A percentile compares a stretch with the other conserved stretches of the same genome.
These are phyloP conservation scores for Corymbia citriodora DNA, from an alignment of 441 rosid genomes.

Conservation along the genomic window DNA sequence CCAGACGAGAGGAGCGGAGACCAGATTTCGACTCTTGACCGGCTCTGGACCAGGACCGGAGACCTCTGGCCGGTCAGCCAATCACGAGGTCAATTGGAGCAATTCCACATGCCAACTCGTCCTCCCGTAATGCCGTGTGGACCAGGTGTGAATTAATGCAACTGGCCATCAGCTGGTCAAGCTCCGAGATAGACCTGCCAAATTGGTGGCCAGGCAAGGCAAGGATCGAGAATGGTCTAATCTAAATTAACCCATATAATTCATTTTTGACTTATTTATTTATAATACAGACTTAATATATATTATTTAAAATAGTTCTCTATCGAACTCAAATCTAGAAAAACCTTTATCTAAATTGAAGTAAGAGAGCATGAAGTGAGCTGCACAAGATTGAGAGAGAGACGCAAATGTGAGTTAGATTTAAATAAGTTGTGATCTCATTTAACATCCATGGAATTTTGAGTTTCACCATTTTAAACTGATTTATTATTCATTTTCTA, in stretches of 20 bases:
- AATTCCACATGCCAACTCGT: background rate
- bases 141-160: background rate
- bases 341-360: rapidly evolving
- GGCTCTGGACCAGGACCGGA: background rate
- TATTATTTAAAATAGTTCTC: too few species aligned
- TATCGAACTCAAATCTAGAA: background rate
- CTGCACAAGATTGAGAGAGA: rapidly evolving
- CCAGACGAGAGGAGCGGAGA: background rate
- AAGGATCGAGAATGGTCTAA: too few species aligned
- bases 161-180: background rate
- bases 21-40: background rate
- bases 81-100: background rate
- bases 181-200: background rate
- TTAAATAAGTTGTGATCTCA: background rate
- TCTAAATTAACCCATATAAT: too few species aligned
- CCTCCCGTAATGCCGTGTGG: background rate
- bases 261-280: too few species aligned
- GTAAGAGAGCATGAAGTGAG: rapidly evolving
- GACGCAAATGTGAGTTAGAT: rapidly evolving
- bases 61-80: background rate
- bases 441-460: background rate
- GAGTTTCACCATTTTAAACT: background rate
- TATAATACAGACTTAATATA: too few species aligned
- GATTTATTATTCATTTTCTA: background rate
- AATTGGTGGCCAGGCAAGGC: rapidly evolving